Evolutionary conservation across 805 yeast species (phyloP).

Genomic region (Saccharomycopsis guyanensis): DNA sequence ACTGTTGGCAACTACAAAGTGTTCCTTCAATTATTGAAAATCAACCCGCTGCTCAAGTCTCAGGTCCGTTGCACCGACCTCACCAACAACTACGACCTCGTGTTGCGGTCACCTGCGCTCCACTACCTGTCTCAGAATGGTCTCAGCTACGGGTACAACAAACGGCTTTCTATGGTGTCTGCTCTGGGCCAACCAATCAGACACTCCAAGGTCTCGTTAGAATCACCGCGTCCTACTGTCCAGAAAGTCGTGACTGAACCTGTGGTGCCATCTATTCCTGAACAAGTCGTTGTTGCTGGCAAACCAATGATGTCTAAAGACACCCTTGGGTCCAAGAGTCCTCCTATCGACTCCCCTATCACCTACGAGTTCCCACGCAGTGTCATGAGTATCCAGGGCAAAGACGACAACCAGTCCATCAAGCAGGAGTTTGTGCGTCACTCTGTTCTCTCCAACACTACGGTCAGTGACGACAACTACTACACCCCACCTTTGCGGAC

Average conservation of each 20-base stretch:
- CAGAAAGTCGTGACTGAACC: not conserved
- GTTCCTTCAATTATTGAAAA: slow-evolving; percentile 12
- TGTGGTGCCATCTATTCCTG: not conserved
- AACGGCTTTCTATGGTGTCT: not conserved
- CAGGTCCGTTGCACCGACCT: slow-evolving; percentile 17
- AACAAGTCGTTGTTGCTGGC: not conserved
- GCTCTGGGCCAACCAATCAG: not conserved
- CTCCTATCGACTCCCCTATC: slow-evolving; percentile 11
- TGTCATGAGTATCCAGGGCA: not conserved
- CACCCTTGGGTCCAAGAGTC: not conserved
- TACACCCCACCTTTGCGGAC: slow-evolving; percentile 11
- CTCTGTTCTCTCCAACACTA: slow-evolving; percentile 5
- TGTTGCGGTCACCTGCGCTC: slow-evolving; percentile 10
- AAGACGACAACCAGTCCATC: not conserved
- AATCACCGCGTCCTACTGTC: not conserved
- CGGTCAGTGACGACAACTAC: slow-evolving; percentile 3
- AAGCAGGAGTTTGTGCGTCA: slow-evolving; percentile 8
- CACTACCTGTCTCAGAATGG: slow-evolving; percentile 15
- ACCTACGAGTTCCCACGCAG: slow-evolving; percentile 12
- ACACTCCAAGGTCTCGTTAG: not conserved
- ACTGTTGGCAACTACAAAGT: not conserved
- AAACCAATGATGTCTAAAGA: too few species aligned
- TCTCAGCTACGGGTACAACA: slow-evolving; percentile 17
- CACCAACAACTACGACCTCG: slow-evolving; percentile 1
- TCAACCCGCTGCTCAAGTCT: slow-evolving; percentile 18